Evolutionary conservation across 345 rosid genomes (phyloP).

Genomic region (Pugionium cornutum): DNA sequence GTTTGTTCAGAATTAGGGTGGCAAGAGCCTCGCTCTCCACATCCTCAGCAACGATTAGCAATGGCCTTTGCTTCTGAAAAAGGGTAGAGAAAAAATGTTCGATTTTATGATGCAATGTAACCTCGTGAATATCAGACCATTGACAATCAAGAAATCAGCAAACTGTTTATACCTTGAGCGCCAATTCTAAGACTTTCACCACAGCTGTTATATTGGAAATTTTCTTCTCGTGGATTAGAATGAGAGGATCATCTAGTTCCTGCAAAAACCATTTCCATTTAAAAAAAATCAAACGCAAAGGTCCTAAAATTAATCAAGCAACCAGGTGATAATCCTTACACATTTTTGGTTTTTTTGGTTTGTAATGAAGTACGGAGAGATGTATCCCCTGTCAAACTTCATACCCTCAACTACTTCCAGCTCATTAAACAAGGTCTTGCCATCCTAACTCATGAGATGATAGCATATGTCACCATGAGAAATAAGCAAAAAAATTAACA

Average conservation of each 20-base stretch:
- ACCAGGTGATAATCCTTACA: constrained; percentile 48
- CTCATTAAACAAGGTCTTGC: constrained; percentile 87
- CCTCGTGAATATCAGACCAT: neutral
- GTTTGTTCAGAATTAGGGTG: constrained; percentile 82
- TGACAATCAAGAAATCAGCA: neutral
- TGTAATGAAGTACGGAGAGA: constrained; percentile 92
- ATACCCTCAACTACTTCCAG: constrained; percentile 98
- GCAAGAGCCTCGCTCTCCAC: constrained; percentile 92
- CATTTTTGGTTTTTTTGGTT: constrained; percentile 92
- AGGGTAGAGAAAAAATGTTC: constrained; percentile 3
- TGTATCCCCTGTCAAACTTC: constrained; percentile 97
- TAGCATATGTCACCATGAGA: constrained; percentile 8
- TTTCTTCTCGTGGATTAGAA: constrained; percentile 94
- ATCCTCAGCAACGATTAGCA: constrained; percentile 93
- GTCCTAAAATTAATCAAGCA: constrained; percentile 7
- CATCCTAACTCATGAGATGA: constrained; percentile 59
- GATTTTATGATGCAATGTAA: constrained; percentile 9
- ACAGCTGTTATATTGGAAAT: constrained; percentile 75
- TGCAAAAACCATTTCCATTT: constrained; percentile 37
- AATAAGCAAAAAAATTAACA: neutral
- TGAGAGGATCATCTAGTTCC: constrained; percentile 97
- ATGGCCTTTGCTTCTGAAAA: constrained; percentile 79
- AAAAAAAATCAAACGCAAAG: constrained; percentile 11
- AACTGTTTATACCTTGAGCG: constrained; percentile 68
- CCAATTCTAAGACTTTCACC: constrained; percentile 87